Evolutionary conservation across 1,284 basidiomycete genomes (phyloP), one percentile per base, ranked within the genome.

Genomic region (Pyrrhoderma lamaoense): DNA sequence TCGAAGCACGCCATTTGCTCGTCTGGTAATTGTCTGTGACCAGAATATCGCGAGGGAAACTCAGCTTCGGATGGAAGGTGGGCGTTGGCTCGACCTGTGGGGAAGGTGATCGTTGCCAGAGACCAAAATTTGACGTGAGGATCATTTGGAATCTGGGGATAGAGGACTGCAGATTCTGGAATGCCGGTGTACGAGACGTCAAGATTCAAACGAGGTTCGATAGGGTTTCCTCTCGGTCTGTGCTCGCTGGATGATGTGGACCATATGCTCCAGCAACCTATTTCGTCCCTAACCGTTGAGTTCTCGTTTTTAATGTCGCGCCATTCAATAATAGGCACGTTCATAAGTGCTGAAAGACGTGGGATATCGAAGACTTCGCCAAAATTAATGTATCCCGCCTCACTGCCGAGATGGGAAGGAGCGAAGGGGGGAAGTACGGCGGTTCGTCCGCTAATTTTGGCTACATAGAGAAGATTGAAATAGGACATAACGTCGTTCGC

Each of bases 381-480:
- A 56, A 73, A 72, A 2, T 61, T 55, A 38, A 71, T 59, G 27
- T 61, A 58, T n/a, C 63, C 64, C 4, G 64, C 70, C 36, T 68
- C 65, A 8, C 66, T 69, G 39, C 77, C 77, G 45, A 86, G 73
- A 59, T 88, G 83, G 4, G 79, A 79, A 2, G 84, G 83, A 0
- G 70, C 76, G 60, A 85, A 86, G 60, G 75, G 73, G 7, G 77
- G 73, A 8, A 88, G 59, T 54, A 88, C 72, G 5, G 83, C 79
- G 31, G 83, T 73, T 38, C 82, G 80, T 47, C 77, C 74, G 2
- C 82, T 82, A 50, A 86, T 70, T 38, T 75, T 52, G 19, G 71
- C 82, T 21, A 88, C 71, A 61, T 86, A 85, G 40, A 86, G 70
- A 50, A 86, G 68, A 60, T 86, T 85, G 45, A 75, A 75, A 74